Percentiles rank a stretch among this genome's conserved stretches.
Conservation (phyloP, 2,329 filamentous ascomycete species). For the Botrytis squamosa region DNA sequence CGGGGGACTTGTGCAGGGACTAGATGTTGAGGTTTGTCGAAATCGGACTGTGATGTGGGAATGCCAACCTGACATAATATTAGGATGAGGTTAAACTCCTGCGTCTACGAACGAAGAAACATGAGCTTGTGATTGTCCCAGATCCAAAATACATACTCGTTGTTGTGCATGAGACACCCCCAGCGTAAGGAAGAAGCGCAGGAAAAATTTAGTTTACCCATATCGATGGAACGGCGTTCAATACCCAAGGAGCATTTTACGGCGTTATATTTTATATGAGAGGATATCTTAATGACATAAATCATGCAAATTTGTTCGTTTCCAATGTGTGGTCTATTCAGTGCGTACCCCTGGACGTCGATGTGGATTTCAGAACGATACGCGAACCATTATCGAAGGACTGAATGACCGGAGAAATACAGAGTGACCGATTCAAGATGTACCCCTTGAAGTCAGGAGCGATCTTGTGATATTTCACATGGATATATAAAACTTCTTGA, state of each 20-base stretch:
- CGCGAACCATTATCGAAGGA: no score
- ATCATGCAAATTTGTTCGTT: not conserved
- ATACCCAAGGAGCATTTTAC: conserved; percentile 20
- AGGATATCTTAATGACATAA: not conserved
- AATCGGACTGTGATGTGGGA: not conserved
- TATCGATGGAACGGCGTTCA: conserved; percentile 18
- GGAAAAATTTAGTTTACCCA: not conserved
- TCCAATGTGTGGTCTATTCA: not conserved
- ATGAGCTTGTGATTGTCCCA: conserved; percentile 80
- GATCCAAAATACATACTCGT: conserved; percentile 77
- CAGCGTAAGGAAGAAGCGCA: conserved; percentile 47
- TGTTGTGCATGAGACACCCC: conserved; percentile 78
- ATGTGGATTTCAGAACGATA: no score
- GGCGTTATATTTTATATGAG: conserved; percentile 14
- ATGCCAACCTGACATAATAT: conserved; percentile 20
- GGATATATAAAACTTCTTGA: not conserved
- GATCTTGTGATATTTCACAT: not conserved
- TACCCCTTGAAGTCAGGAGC: not conserved
- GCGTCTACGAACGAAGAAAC: conserved; percentile 76
- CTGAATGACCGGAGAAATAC: no score
- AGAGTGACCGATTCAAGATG: not conserved
- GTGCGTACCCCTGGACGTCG: not conserved
- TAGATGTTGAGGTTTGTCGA: conserved; percentile 64
- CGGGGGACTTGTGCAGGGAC: conserved; percentile 65
- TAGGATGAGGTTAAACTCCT: conserved; percentile 76